Evolutionary conservation across 176 grass and related monocot genomes (phyloP), one percentile per base, ranked within the genome.

Genomic region (Oryza australiensis): DNA sequence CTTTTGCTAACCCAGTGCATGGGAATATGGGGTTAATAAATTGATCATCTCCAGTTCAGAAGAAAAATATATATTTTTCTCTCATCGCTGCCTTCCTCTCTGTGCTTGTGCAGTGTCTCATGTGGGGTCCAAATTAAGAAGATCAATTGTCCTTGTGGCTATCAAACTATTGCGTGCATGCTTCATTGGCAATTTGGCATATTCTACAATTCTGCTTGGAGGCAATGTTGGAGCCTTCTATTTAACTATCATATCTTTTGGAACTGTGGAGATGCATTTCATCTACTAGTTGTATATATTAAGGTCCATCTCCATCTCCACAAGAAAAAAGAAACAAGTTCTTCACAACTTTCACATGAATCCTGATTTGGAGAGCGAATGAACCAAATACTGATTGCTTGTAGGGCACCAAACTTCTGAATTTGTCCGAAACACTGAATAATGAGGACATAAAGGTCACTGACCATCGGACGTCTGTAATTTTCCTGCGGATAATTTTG

Each of bases 171-270:
- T 64, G 46, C 68, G 5, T 46, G 75, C 63, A 22, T 34, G 75
- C 63, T 59, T 84, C 37, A 68, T 72, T 40, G 75, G 12, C 68
- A 10, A 79, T 75, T 70, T 81, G 87, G 72, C 71, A 64, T 24
- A 15, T 33, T 70, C 5, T 75, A 33, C 59, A 64, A 30, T 55
- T 55, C 64, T 27, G 62, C 60, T 40, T 23, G 46, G 75, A 73
- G 2, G 14, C 69, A 35, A 26, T 66, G 26, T 67, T 57, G 80
- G 11, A 70, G 65, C 37, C 11, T 7, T 29, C 78, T 69, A 30
- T 70, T 76, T 72, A 23, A 60, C 55, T 24, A 83, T 43, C 73
- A 66, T 65, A 71, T 82, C 72, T 63, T 70, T 26, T 12, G 51
- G 11, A 37, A 66, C 84, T 73, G 76, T 66, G 22, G 26, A 72